These are phyloP conservation scores for Lachancea nothofagi DNA, from an alignment of 805 yeast species.

Conservation along the genomic window DNA sequence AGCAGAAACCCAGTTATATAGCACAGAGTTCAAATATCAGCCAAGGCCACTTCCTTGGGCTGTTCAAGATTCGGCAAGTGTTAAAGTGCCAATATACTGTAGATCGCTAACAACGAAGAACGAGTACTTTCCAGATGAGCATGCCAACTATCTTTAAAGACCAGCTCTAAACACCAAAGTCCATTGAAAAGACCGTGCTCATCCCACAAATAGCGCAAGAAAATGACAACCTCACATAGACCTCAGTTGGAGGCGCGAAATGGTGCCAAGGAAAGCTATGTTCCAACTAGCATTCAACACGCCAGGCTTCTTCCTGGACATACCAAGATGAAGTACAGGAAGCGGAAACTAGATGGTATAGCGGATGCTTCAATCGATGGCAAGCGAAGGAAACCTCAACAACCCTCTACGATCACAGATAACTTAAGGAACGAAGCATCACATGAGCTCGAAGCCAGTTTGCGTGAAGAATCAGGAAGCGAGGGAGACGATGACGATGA, in stretches of 20 bases:
- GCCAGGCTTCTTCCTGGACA: slow-evolving; percentile 53
- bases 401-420: not conserved
- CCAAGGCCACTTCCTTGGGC: too few species aligned
- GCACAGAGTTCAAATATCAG: too few species aligned
- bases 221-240: slow-evolving; percentile 65
- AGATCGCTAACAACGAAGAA: too few species aligned
- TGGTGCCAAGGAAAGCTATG: slow-evolving; percentile 37
- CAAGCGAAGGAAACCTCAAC: slow-evolving; percentile 1
- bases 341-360: slow-evolving; percentile 21
- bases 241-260: slow-evolving; percentile 66
- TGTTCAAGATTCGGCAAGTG: too few species aligned
- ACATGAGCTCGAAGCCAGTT: not conserved
- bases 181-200: too few species aligned
- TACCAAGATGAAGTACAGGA: slow-evolving; percentile 45
- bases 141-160: too few species aligned
- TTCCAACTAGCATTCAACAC: slow-evolving; percentile 45
- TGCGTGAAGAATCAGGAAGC: not conserved
- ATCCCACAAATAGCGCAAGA: not conserved
- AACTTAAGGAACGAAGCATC: not conserved
- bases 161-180: too few species aligned
- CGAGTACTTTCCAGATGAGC: too few species aligned
- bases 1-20: too few species aligned
- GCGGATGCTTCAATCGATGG: slow-evolving; percentile 10
- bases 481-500: slow-evolving; percentile 13
- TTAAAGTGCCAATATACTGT: too few species aligned